phyloP scores from a whole-genome alignment of 805 yeast genomes.

The Saturnispora besseyi region DNA sequence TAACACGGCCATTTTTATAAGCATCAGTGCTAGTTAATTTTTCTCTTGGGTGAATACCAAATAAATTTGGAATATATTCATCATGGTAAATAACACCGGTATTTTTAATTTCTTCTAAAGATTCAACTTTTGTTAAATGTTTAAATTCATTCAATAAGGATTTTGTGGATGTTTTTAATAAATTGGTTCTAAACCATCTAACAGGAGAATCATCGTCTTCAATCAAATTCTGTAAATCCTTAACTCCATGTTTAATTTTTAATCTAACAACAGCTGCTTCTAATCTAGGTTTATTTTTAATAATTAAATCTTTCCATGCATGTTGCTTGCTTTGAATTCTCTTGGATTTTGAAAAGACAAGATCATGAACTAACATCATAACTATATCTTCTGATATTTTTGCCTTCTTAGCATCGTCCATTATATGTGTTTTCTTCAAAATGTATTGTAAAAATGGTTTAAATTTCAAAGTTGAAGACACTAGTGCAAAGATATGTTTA shows the following conservation, averaged over 20 bases:
- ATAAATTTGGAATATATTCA: slow-evolving; percentile 61
- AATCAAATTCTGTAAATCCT: slow-evolving; percentile 42
- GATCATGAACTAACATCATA: slow-evolving; percentile 68
- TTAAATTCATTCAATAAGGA: slow-evolving; percentile 34
- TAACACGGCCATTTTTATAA: slow-evolving; percentile 67
- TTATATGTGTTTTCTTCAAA: slow-evolving; percentile 58
- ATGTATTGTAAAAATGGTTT: slow-evolving; percentile 54
- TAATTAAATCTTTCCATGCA: slow-evolving; percentile 71
- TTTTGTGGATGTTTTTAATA: slow-evolving; percentile 39
- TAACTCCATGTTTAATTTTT: slow-evolving; percentile 63
- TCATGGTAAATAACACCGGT: slow-evolving; percentile 63
- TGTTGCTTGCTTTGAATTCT: slow-evolving; percentile 85
- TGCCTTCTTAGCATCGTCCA: slow-evolving; percentile 39
- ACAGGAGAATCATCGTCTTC: slow-evolving; percentile 61
- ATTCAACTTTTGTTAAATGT: slow-evolving; percentile 37
- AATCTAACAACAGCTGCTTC: slow-evolving; percentile 74
- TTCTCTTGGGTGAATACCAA: slow-evolving; percentile 74
- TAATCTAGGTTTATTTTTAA: slow-evolving; percentile 71
- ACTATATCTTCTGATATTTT: slow-evolving; percentile 47
- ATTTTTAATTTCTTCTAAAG: slow-evolving; percentile 32
- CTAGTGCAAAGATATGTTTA: slow-evolving; percentile 78
- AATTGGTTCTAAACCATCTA: slow-evolving; percentile 73
- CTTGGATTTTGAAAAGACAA: slow-evolving; percentile 64
- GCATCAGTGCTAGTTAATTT: slow-evolving; percentile 57
- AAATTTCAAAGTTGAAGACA: slow-evolving; percentile 66